Percentiles rank a stretch among this genome's conserved stretches.
These are phyloP conservation scores for Senna siamea DNA, from an alignment of 306 rosid species.

Conservation along the genomic window DNA sequence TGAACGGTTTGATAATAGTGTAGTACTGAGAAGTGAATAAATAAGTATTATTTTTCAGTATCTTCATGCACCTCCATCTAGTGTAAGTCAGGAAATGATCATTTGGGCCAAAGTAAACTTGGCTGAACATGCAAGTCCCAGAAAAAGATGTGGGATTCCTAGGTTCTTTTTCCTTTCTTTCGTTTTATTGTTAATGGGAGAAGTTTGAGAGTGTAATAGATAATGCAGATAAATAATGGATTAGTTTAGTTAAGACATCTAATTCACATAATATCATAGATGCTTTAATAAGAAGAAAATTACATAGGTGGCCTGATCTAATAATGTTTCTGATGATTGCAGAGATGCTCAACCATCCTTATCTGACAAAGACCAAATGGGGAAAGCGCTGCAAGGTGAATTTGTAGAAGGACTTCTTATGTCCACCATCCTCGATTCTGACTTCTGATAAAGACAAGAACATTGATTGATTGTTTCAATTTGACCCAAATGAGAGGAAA, in stretches of 20 bases:
- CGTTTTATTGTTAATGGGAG: not conserved
- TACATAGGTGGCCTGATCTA: not conserved
- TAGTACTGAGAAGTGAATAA: no score
- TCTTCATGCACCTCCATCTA: no score
- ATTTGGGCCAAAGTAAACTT: not conserved
- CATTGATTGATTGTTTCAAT: constrained; percentile 28
- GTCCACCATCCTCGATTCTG: constrained; percentile 58
- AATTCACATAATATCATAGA: not conserved
- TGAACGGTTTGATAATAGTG: no score
- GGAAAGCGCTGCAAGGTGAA: constrained; percentile 55
- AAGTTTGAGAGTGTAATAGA: not conserved
- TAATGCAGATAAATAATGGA: not conserved
- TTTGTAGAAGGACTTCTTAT: constrained; percentile 64
- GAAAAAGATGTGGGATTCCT: not conserved
- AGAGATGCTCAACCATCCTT: constrained; percentile 51
- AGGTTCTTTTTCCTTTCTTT: no score
- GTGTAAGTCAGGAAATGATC: not conserved
- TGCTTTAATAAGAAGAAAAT: not conserved
- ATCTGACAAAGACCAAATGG: constrained; percentile 57
- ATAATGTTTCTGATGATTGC: constrained; percentile 35
- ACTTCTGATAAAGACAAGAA: constrained; percentile 14
- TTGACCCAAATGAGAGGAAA: not conserved
- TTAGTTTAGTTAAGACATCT: not conserved
- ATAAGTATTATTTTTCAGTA: no score
- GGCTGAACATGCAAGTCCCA: not conserved